Conservation (phyloP, 352 stramenopile genomes). For the Aphanomyces invadans region DNA sequence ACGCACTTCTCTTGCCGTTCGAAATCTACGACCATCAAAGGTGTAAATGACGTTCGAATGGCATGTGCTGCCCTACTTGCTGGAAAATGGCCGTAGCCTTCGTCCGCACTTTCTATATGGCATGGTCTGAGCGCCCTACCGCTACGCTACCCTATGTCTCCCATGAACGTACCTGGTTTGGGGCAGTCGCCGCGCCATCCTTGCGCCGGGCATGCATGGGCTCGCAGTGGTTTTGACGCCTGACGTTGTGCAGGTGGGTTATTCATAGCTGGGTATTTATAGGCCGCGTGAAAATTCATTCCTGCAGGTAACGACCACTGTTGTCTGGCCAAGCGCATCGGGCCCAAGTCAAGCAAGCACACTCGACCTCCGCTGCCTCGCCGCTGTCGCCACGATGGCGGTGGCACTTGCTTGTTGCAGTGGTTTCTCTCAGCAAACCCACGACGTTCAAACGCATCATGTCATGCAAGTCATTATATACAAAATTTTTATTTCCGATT, state of each 20-base stretch:
- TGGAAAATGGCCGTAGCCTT: conserved; percentile 39
- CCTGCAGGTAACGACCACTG: neutral
- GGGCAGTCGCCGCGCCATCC: conserved; percentile 13
- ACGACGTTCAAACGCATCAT: neutral
- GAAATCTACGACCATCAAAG: conserved; percentile 46
- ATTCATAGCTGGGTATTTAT: conserved; percentile 13
- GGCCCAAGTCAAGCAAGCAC: no score
- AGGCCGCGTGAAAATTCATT: neutral
- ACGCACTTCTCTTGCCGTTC: conserved; percentile 50
- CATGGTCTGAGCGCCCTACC: no score
- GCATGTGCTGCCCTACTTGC: conserved; percentile 22
- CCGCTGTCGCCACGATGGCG: no score
- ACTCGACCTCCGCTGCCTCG: no score
- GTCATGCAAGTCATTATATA: no score
- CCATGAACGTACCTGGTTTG: neutral
- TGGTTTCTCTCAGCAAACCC: neutral
- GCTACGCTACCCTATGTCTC: neutral
- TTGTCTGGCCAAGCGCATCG: no score
- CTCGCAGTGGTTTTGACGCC: neutral
- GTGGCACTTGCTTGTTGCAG: no score
- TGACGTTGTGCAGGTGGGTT: neutral
- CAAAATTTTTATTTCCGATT: no score
- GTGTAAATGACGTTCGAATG: neutral
- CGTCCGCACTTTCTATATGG: conserved; percentile 22
- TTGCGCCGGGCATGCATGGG: conserved; percentile 21